These are phyloP conservation scores for Monilinia aucupariae DNA, from an alignment of 2,329 filamentous ascomycete genomes.

Conservation along the genomic window DNA sequence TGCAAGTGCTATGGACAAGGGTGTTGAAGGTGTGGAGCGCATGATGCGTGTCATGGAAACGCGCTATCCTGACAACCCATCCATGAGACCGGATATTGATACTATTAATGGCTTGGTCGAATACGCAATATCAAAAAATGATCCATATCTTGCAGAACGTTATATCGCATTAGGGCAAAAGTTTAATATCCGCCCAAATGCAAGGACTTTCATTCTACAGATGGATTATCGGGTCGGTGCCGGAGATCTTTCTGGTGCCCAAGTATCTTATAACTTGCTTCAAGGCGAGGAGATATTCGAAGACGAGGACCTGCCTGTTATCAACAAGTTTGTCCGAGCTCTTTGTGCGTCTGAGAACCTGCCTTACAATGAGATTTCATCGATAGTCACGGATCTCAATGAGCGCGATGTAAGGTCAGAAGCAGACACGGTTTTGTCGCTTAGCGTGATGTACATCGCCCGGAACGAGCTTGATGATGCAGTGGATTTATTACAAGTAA, in stretches of 20 bases:
- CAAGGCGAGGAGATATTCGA: constrained; percentile 49
- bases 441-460: constrained; percentile 69
- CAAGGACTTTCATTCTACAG: constrained; percentile 65
- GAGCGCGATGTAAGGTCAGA: constrained; percentile 65
- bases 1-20: constrained; percentile 61
- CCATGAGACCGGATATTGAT: constrained; percentile 54
- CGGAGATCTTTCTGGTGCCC: constrained; percentile 65
- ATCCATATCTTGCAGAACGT: constrained; percentile 67
- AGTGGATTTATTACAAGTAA: constrained; percentile 73
- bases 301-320: constrained; percentile 54
- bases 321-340: constrained; percentile 68
- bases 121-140: constrained; percentile 63
- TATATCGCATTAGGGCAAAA: constrained; percentile 63
- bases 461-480: constrained; percentile 74
- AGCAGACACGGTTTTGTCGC: constrained; percentile 64
- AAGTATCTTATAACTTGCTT: constrained; percentile 58
- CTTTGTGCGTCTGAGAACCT: constrained; percentile 56
- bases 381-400: constrained; percentile 68
- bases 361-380: constrained; percentile 65
- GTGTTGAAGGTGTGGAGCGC: constrained; percentile 64
- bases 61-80: constrained; percentile 43
- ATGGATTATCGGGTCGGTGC: constrained; percentile 71
- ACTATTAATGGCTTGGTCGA: constrained; percentile 75
- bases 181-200: constrained; percentile 61
- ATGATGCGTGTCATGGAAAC: constrained; percentile 66